Evolutionary conservation across 768 basidiomycete genomes (phyloP).

Genomic region (Amanita fuliginea): DNA sequence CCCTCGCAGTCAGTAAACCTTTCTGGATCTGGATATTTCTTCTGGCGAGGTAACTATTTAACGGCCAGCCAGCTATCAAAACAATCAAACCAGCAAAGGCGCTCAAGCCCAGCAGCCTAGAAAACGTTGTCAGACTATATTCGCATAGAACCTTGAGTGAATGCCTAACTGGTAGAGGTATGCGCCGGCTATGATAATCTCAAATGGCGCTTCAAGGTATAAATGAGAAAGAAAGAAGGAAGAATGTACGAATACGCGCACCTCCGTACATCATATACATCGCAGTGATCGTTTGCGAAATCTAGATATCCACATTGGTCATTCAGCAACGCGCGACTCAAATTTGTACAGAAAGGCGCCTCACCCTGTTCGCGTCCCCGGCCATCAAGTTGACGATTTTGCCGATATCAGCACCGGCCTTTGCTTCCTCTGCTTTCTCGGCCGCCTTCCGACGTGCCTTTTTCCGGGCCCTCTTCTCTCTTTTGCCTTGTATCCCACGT

Average conservation of each 20-base stretch:
- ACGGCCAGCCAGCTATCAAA: conserved; percentile 53
- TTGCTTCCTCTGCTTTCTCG: too few species aligned
- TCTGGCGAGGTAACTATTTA: conserved; percentile 57
- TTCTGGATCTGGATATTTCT: conserved; percentile 53
- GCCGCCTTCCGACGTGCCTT: too few species aligned
- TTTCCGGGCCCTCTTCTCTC: conserved; percentile 1
- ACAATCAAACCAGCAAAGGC: conserved; percentile 74
- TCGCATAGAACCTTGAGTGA: not conserved
- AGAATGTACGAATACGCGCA: conserved; percentile 15
- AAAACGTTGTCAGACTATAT: not conserved
- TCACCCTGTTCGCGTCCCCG: too few species aligned
- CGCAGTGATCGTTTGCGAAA: conserved; percentile 42
- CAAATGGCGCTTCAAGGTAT: conserved; percentile 47
- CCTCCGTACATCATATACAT: conserved; percentile 62
- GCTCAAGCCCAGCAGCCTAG: conserved; percentile 50
- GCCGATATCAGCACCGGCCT: too few species aligned
- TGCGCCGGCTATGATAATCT: conserved; percentile 57
- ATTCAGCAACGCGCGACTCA: too few species aligned
- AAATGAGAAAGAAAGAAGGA: not conserved
- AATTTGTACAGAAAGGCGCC: too few species aligned
- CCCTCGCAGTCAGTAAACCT: conserved; percentile 14
- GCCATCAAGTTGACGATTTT: too few species aligned
- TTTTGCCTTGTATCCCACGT: not conserved
- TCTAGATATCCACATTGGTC: conserved; percentile 10
- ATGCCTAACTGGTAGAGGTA: conserved; percentile 67